phyloP scores from a whole-genome alignment of 1,284 basidiomycete genomes.

The Trametes versicolor region DNA sequence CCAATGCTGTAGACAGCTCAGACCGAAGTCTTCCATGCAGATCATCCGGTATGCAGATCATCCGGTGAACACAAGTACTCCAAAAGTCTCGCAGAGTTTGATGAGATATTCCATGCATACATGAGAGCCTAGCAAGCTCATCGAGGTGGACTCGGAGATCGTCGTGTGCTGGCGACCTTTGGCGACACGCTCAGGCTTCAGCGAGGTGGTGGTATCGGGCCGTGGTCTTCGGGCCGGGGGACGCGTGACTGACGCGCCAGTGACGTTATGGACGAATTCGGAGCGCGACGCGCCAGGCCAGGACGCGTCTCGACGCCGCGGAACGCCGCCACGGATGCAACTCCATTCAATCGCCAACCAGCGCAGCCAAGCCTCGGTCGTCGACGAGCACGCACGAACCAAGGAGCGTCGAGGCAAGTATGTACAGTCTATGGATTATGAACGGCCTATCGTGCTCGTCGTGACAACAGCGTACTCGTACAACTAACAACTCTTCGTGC shows the following conservation, averaged over 20 bases:
- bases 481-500: constrained; percentile 10
- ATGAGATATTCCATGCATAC: too few relatives aligned
- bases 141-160: too few relatives aligned
- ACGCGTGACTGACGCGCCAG: constrained; percentile 1
- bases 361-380: constrained; percentile 5
- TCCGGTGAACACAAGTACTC: too few relatives aligned
- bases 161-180: too few relatives aligned
- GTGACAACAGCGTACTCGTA: constrained; percentile 25
- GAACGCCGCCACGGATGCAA: constrained; percentile 12
- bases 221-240: too few relatives aligned
- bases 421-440: constrained; percentile 39
- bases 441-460: constrained; percentile 3
- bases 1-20: too few relatives aligned
- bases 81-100: too few relatives aligned
- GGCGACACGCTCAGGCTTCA: too few relatives aligned
- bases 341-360: constrained; percentile 4
- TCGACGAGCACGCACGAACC: constrained; percentile 5
- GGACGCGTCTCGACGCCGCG: constrained; percentile 1
- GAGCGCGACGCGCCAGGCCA: constrained; percentile 9
- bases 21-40: too few relatives aligned
- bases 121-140: too few relatives aligned
- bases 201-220: too few relatives aligned
- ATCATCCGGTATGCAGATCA: too few relatives aligned
- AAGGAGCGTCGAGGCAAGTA: constrained; percentile 3
- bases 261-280: constrained; percentile 3